Base-by-base conservation (phyloP, 2,329 filamentous ascomycete species). In the Trichoderma sp. region DNA sequence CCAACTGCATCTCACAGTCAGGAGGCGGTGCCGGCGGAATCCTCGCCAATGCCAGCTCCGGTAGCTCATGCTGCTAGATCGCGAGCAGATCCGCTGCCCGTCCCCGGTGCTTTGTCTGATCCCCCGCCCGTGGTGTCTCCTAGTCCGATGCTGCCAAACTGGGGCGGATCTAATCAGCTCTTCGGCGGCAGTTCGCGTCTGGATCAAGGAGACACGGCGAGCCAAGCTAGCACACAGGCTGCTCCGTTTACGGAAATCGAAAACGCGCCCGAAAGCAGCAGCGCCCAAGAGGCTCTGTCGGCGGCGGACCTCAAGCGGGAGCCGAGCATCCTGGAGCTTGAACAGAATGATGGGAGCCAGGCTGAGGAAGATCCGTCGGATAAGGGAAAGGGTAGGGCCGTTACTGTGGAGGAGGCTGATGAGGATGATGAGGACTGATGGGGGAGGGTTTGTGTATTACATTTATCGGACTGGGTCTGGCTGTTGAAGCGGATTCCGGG, bases 151-250 rank as follows among this genome's bases (percentile, higher is more conserved):
- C 73, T 81, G 68, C 84, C 84, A 5, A 82, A 81, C 67, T 87
- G 85, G 84, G 83, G 83, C 56, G 82, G 83, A 15, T 76, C 82
- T 2, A 79, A 82, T 17, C 84, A 85, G 72, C 75, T 86, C 0
- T 85, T 85, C 67, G 76, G 76, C 17, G 77, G 74, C 57, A 76
- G 76, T 19, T 66, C 73, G 45, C 73, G 74, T 29, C 50, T 76
- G 57, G 72, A 74, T 22, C 59, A 72, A 19, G 53, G 59, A 6
- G 74, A 77, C 19, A 67, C 61, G 27, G 63, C 63, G 2, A 45
- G 53, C 29, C 67, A 67, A n/a, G 17, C 70, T 19, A 65, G 53
- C 13, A 45, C 45, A 7, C 67, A 67, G 27, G 17, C 71, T 22
- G 60, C 52, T 25, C 34, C 67, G 3, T 72, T 63, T 35, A 60